phyloP scores from a whole-genome alignment of 1,139 yeast genomes.

The Eremothecium gossypii region DNA sequence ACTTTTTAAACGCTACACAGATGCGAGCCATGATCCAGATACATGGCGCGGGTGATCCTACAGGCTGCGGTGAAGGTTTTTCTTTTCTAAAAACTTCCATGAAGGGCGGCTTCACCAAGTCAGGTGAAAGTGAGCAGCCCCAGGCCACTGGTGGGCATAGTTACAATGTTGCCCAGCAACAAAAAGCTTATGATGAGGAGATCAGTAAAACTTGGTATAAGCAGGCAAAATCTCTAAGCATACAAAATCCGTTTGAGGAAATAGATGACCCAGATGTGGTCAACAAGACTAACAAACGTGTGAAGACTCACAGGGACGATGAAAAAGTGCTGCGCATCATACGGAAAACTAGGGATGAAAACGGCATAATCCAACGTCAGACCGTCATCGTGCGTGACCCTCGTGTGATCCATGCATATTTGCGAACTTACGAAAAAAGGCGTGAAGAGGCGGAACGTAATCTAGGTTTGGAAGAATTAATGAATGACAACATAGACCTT shows the following conservation, averaged over 20 bases:
- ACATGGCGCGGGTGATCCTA: conserved; percentile 95
- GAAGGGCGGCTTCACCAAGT: conserved; percentile 84
- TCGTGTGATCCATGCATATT: conserved; percentile 76
- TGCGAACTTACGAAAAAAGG: conserved; percentile 64
- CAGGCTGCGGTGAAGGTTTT: conserved; percentile 84
- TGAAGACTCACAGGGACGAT: conserved; percentile 22
- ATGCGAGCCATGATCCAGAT: conserved; percentile 95
- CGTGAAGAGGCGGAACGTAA: conserved; percentile 51
- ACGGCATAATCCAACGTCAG: conserved; percentile 78
- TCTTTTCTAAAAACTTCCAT: conserved; percentile 88
- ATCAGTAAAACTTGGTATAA: conserved; percentile 85
- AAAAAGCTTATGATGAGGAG: conserved; percentile 86
- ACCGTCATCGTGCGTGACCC: conserved; percentile 78
- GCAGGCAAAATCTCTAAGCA: conserved; percentile 59
- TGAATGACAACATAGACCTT: conserved; percentile 40
- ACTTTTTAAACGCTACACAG: conserved; percentile 88
- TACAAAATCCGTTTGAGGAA: conserved; percentile 35
- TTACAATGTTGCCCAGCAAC: conserved; percentile 78
- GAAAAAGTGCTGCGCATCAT: conserved; percentile 60
- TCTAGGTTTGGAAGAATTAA: conserved; percentile 27
- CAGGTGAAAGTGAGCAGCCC: conserved; percentile 31
- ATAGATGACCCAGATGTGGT: conserved; percentile 32
- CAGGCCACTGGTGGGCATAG: conserved; percentile 46
- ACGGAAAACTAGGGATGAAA: conserved; percentile 71
- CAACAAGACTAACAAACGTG: conserved; percentile 29